These are phyloP conservation scores for Lactarius sanguifluus DNA, from an alignment of 768 basidiomycete species.

Conservation along the genomic window DNA sequence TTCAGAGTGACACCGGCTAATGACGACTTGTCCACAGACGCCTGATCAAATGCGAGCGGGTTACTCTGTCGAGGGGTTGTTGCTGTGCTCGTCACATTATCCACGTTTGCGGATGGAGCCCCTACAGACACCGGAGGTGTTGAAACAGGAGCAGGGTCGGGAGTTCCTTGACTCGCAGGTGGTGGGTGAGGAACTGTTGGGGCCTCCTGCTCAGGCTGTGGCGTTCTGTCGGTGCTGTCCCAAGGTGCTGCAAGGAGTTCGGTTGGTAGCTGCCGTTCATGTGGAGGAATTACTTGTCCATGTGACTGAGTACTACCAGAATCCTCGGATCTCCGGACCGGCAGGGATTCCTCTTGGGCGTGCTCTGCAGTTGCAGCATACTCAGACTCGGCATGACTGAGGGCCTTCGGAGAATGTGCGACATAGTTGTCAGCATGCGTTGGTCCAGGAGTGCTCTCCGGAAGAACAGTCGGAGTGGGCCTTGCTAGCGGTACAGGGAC, in stretches of 20 bases:
- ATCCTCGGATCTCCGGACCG: constrained; percentile 26
- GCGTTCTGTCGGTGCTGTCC: constrained; percentile 9
- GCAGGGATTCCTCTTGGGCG: constrained; percentile 24
- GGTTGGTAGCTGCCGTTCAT: constrained; percentile 16
- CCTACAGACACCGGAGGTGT: constrained; percentile 3
- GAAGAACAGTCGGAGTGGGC: neutral
- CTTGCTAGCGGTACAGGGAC: neutral
- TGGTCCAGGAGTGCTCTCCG: neutral
- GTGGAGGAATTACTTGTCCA: constrained; percentile 20
- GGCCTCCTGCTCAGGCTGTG: constrained; percentile 17
- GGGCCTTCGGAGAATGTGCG: constrained; percentile 30
- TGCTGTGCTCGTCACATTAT: constrained; percentile 9
- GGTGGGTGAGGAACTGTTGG: neutral
- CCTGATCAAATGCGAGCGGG: constrained; percentile 4
- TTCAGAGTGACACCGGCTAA: constrained; percentile 19
- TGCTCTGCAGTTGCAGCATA: constrained; percentile 1
- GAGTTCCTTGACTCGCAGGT: neutral
- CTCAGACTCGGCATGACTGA: constrained; percentile 26
- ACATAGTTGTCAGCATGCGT: constrained; percentile 17
- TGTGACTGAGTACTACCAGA: constrained; percentile 21
- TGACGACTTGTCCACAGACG: constrained; percentile 13
- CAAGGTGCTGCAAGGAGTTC: constrained; percentile 12
- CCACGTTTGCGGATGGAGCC: neutral
- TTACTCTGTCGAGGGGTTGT: constrained; percentile 17
- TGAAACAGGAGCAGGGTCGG: constrained; percentile 14